Conservation (phyloP, 2,329 filamentous ascomycete genomes). For the Chalaropsis ovoidea region DNA sequence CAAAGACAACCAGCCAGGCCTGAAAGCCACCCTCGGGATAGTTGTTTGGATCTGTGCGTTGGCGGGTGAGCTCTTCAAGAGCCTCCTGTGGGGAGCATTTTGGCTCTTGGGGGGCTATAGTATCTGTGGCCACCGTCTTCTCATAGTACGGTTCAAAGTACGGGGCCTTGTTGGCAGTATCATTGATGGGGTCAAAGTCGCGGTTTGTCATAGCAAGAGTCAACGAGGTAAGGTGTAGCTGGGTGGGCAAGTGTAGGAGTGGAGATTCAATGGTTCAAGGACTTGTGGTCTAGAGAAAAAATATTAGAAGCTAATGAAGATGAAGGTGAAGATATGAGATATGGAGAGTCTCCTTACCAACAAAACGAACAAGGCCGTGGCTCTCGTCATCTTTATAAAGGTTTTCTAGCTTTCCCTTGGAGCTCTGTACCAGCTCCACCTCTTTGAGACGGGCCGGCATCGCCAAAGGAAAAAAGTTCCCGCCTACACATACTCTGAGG, state of each 20-base stretch:
- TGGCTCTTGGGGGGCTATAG: background rate
- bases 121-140: constrained; percentile 10
- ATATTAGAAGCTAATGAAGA: background rate
- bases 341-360: background rate
- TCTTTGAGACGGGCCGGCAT: background rate
- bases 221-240: background rate
- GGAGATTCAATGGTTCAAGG: background rate
- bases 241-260: background rate
- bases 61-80: constrained; percentile 22
- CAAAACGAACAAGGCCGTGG: background rate
- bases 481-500: background rate
- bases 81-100: constrained; percentile 11
- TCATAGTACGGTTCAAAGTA: constrained; percentile 18
- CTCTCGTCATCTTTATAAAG: constrained; percentile 7
- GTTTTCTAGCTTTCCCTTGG: background rate
- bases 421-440: background rate
- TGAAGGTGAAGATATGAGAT: background rate
- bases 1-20: constrained; percentile 70
- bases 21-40: constrained; percentile 53
- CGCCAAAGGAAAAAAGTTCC: constrained; percentile 9
- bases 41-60: constrained; percentile 22
- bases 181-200: constrained; percentile 20
- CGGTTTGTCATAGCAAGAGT: constrained; percentile 18
- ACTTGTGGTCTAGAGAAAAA: background rate
- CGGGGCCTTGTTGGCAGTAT: constrained; percentile 12